Percentiles rank a stretch among this genome's conserved stretches.
phyloP scores from a whole-genome alignment of 257 asterid species.

The Plantago major region DNA sequence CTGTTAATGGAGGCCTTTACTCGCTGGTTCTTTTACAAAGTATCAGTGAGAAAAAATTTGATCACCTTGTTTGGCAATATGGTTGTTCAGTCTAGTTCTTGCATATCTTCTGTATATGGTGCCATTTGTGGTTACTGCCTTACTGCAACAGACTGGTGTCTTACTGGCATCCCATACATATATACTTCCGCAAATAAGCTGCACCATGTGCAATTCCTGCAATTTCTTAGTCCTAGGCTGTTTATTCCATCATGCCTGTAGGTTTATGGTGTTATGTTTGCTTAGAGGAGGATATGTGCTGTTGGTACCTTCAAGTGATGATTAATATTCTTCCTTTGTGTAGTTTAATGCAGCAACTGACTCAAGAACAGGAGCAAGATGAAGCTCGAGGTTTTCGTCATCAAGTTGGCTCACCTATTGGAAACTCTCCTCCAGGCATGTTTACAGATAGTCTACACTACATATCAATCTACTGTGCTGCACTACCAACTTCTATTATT shows the following conservation, averaged over 20 bases:
- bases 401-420: conserved; percentile 79
- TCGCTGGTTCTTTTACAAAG: neutral
- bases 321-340: conserved; percentile 17
- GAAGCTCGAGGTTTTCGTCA: conserved; percentile 57
- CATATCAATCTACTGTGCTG: neutral
- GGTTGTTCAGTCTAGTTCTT: no score
- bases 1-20: neutral
- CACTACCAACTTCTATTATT: neutral
- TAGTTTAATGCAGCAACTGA: conserved; percentile 85
- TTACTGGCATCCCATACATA: no score
- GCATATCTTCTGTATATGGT: neutral
- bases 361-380: conserved; percentile 83
- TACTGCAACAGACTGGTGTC: no score
- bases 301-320: conserved; percentile 4
- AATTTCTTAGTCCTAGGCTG: neutral
- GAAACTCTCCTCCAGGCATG: conserved; percentile 88
- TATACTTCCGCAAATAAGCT: neutral
- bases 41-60: neutral
- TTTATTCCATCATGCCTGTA: neutral
- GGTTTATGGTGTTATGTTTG: neutral
- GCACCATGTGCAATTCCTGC: neutral
- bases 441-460: conserved; percentile 3
- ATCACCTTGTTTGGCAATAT: neutral
- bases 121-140: conserved; percentile 1
- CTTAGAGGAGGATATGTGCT: neutral